Conservation (phyloP, 2,329 filamentous ascomycete genomes). For the Penicillium sp. region DNA sequence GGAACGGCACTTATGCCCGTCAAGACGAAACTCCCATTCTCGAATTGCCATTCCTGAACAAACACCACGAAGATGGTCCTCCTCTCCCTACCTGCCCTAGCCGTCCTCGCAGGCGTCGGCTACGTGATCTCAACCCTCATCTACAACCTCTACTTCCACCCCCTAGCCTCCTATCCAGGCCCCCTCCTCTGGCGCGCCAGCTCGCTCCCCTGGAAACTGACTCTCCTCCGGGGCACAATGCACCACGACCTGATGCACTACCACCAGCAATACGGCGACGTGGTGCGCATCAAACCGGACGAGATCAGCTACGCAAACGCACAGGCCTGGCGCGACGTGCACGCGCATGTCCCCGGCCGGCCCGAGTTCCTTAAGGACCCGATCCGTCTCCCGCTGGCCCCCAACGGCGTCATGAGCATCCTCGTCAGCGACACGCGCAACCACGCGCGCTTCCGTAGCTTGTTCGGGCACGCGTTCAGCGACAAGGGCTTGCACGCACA, state of each 20-base stretch:
- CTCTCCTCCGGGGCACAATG: background rate
- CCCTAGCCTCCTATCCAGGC: background rate
- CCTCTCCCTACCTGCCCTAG: background rate
- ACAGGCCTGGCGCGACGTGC: slow-evolving; percentile 39
- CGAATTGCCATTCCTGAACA: no score
- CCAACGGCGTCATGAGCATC: background rate
- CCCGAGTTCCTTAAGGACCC: slow-evolving; percentile 5
- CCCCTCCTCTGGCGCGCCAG: background rate
- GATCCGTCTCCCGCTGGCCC: background rate
- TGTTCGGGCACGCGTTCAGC: background rate
- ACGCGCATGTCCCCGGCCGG: slow-evolving; percentile 14
- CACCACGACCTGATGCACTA: background rate
- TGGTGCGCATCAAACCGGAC: slow-evolving; percentile 40
- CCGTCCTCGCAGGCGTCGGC: background rate
- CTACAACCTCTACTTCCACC: slow-evolving; percentile 10
- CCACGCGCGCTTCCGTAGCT: slow-evolving; percentile 1
- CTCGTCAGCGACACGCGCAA: background rate
- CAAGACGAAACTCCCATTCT: no score
- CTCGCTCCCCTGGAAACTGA: background rate
- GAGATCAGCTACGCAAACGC: slow-evolving; percentile 40
- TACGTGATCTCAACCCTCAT: background rate
- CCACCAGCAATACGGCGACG: slow-evolving; percentile 37
- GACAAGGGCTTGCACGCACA: background rate
- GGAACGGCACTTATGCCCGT: no score
- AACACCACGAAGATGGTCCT: background rate